Conservation (phyloP, 331 rosid genomes). For the Spiraea crenata region DNA sequence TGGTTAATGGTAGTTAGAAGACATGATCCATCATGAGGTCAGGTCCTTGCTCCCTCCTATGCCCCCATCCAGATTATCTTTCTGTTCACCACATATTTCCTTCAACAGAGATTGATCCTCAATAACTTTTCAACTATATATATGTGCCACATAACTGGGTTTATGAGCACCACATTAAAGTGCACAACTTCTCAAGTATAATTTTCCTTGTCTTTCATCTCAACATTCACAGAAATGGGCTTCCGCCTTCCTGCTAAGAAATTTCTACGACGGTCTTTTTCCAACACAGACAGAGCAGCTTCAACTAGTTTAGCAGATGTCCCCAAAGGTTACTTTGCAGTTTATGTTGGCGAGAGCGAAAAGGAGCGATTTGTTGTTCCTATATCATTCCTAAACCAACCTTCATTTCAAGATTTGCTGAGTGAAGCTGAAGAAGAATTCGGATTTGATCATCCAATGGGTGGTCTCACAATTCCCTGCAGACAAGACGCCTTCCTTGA, state of each 20-base stretch:
- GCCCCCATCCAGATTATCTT: background rate
- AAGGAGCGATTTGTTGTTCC: constrained; percentile 43
- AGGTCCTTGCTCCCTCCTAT: background rate
- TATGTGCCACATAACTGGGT: background rate
- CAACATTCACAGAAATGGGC: background rate
- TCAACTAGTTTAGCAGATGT: constrained; percentile 4
- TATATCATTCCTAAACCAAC: constrained; percentile 31
- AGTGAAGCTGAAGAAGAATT: constrained; percentile 45
- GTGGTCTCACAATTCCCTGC: constrained; percentile 60
- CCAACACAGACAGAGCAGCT: background rate
- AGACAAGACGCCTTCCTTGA: constrained; percentile 40
- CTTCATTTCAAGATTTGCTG: constrained; percentile 41
- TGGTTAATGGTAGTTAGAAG: background rate
- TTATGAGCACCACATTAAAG: background rate
- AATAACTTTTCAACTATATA: background rate
- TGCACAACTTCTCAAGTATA: background rate
- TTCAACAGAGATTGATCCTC: no score
- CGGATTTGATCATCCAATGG: constrained; percentile 54
- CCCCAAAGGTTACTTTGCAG: constrained; percentile 48
- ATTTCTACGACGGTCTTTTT: constrained; percentile 4
- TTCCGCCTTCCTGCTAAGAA: constrained; percentile 8
- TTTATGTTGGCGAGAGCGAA: constrained; percentile 40
- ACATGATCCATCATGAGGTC: background rate
- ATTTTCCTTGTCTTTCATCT: background rate
- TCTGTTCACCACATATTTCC: no score